Percentiles rank a stretch among this genome's conserved stretches.
phyloP scores from a whole-genome alignment of 805 yeast genomes.

The Wickerhamiella occidentalis region DNA sequence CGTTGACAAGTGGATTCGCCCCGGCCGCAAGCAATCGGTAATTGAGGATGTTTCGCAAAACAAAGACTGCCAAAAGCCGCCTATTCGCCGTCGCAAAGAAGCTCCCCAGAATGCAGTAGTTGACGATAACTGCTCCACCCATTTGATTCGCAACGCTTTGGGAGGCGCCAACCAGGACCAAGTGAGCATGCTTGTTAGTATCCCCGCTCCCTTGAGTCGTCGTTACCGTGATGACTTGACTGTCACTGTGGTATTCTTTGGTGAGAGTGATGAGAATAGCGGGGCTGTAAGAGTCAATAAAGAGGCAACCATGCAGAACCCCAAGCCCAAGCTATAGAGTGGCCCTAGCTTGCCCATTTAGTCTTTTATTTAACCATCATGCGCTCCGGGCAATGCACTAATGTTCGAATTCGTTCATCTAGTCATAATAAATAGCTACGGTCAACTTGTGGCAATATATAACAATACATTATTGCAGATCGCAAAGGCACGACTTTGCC shows the following conservation, averaged over 20 bases:
- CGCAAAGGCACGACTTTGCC: slow-evolving; percentile 1
- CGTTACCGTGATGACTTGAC: slow-evolving; percentile 92
- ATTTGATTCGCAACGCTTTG: slow-evolving; percentile 83
- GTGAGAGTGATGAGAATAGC: slow-evolving; percentile 30
- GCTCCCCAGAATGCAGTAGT: slow-evolving; percentile 34
- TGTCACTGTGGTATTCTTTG: slow-evolving; percentile 90
- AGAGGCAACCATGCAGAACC: slow-evolving; percentile 21
- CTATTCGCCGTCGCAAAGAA: slow-evolving; percentile 40
- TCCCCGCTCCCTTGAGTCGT: slow-evolving; percentile 85
- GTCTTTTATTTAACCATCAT: no score
- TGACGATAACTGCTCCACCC: slow-evolving; percentile 86
- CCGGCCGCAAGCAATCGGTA: slow-evolving; percentile 19
- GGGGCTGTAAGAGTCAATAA: slow-evolving; percentile 25
- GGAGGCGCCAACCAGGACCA: slow-evolving; percentile 83
- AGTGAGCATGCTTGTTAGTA: slow-evolving; percentile 74
- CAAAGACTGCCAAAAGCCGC: slow-evolving; percentile 49
- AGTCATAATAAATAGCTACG: slow-evolving; percentile 3
- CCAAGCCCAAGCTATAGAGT: slow-evolving; percentile 13
- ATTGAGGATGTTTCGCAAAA: slow-evolving; percentile 34
- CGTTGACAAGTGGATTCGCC: slow-evolving; percentile 15
- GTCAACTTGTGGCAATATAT: slow-evolving; percentile 1
- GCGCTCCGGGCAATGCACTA: no score
- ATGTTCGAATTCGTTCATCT: not conserved
- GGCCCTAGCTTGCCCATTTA: no score
- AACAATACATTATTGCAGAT: not conserved